These are phyloP conservation scores for Ampelomyces quisqualis DNA, from an alignment of 2,329 filamentous ascomycete genomes.

Conservation along the genomic window DNA sequence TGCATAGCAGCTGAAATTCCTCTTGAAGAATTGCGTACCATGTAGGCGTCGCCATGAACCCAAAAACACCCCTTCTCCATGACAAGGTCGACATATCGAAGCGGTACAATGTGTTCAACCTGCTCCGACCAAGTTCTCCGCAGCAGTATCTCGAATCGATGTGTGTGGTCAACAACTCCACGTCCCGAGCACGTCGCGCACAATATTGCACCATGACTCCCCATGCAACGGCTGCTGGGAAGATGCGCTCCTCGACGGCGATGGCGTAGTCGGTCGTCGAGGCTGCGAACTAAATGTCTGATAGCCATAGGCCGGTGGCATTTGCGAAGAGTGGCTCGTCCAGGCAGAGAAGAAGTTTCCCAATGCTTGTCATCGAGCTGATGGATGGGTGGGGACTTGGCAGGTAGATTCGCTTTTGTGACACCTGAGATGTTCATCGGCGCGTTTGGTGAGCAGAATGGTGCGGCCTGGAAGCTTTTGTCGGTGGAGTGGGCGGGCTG, in stretches of 20 bases:
- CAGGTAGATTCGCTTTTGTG: slow-evolving; percentile 9
- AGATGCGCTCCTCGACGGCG: slow-evolving; percentile 9
- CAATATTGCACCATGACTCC: slow-evolving; percentile 5
- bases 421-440: slow-evolving; percentile 41
- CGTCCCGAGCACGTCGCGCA: slow-evolving; percentile 7
- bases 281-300: slow-evolving; percentile 15
- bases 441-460: slow-evolving; percentile 39
- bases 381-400: slow-evolving; percentile 11
- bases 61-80: slow-evolving; percentile 2
- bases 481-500: slow-evolving; percentile 23
- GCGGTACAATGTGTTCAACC: slow-evolving; percentile 40
- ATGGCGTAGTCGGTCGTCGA: slow-evolving; percentile 13
- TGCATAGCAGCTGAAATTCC: slow-evolving; percentile 16
- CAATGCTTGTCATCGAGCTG: slow-evolving; percentile 10
- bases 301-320: slow-evolving; percentile 13
- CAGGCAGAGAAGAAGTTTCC: slow-evolving; percentile 6
- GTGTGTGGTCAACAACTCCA: slow-evolving; percentile 3
- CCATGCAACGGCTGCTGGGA: slow-evolving; percentile 11
- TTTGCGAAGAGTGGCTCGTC: slow-evolving; percentile 7
- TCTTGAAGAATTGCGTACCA: slow-evolving; percentile 15
- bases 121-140: slow-evolving; percentile 47
- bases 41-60: slow-evolving; percentile 7
- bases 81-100: slow-evolving; percentile 6
- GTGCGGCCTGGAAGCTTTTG: slow-evolving; percentile 31
- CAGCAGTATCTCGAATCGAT: slow-evolving; percentile 45